phyloP scores from a whole-genome alignment of 2,329 filamentous ascomycete species.

The Orbilia brochopaga region DNA sequence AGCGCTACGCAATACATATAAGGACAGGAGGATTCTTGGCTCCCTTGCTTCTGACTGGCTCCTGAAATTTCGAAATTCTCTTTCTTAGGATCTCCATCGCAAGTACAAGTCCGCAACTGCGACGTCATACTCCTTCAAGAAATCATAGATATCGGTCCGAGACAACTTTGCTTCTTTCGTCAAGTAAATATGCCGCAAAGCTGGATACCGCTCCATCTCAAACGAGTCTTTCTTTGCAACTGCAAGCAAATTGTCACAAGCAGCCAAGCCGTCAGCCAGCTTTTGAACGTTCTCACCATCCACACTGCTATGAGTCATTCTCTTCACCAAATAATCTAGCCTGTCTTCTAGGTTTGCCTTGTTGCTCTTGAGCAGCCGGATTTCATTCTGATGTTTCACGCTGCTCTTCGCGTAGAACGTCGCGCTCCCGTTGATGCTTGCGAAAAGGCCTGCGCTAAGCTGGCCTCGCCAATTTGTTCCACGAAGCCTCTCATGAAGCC shows the following conservation, averaged over 20 bases:
- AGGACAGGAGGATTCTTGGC: too few relatives aligned
- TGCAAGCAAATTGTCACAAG: constrained; percentile 8
- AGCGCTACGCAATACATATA: too few relatives aligned
- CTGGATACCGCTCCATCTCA: constrained; percentile 23
- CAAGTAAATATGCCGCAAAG: constrained; percentile 15
- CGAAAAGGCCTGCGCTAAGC: constrained; percentile 7
- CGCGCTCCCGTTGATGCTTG: constrained; percentile 15
- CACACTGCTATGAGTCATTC: constrained; percentile 1
- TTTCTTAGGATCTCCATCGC: constrained; percentile 3
- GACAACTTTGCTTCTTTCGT: constrained; percentile 16
- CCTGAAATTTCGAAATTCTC: too few relatives aligned
- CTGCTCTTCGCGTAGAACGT: constrained; percentile 16
- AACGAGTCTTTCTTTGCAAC: constrained; percentile 11
- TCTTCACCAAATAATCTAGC: background rate
- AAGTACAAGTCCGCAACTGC: constrained; percentile 15
- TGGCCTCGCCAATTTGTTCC: constrained; percentile 8
- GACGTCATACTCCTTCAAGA: constrained; percentile 14
- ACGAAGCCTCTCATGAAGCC: constrained; percentile 13
- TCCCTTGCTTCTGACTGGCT: too few relatives aligned
- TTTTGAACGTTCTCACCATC: constrained; percentile 8
- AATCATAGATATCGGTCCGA: constrained; percentile 15
- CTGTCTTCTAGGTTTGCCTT: constrained; percentile 15
- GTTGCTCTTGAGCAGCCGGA: constrained; percentile 5
- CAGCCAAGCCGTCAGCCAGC: background rate
- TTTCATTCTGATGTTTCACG: constrained; percentile 15